Conservation (phyloP, 1,284 basidiomycete genomes). For the Vanrija sp. region DNA sequence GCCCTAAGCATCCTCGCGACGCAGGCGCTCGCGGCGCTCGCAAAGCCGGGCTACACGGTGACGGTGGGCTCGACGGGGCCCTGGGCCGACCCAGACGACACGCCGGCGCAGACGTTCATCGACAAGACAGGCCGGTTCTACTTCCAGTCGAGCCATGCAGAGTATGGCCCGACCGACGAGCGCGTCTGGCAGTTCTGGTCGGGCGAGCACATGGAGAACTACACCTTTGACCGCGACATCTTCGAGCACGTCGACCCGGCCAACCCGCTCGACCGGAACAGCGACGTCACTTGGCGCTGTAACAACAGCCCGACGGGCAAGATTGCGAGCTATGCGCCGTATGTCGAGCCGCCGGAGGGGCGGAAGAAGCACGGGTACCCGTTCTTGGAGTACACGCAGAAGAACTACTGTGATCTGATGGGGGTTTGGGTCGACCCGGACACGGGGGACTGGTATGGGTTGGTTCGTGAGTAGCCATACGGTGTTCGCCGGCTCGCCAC, state of each 20-base stretch:
- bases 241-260: conserved; percentile 1
- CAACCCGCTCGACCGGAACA: conserved; percentile 12
- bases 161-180: conserved; percentile 1
- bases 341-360: background rate
- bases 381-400: conserved; percentile 4
- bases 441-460: conserved; percentile 12
- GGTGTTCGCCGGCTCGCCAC: too few relatives aligned
- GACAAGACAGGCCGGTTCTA: conserved; percentile 12
- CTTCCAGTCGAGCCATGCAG: conserved; percentile 6
- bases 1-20: too few relatives aligned
- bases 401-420: conserved; percentile 15
- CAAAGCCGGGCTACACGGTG: too few relatives aligned
- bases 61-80: background rate
- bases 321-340: background rate
- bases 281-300: conserved; percentile 14
- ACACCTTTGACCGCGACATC: background rate
- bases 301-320: conserved; percentile 8
- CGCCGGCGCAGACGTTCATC: conserved; percentile 5
- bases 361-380: background rate
- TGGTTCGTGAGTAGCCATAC: conserved; percentile 2
- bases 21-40: too few relatives aligned
- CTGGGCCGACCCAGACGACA: conserved; percentile 10
- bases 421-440: conserved; percentile 14
- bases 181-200: conserved; percentile 11
- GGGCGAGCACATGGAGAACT: conserved; percentile 5